Evolutionary conservation across 176 grass and related monocot species (phyloP), one percentile per base, ranked within the genome.

Genomic region (Calamus simplicifolius): DNA sequence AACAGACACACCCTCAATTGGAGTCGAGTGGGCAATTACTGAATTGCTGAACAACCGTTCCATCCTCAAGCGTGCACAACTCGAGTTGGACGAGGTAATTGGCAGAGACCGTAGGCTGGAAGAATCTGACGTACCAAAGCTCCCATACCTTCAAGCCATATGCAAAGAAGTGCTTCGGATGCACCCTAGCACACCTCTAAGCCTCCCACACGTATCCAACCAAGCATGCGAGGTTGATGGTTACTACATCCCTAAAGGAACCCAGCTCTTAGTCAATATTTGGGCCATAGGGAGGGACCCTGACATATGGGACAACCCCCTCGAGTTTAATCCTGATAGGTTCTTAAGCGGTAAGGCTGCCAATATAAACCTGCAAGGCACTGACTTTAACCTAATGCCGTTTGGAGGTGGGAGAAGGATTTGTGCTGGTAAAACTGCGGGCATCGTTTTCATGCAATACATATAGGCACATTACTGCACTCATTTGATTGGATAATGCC

Each of bases 151-250:
- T 5, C 26, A 31, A 38, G 64, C 65, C 4, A 69, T 77, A 18
- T 51, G 58, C 56, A 69, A 69, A 62, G 74, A 77, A 58, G 61
- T 38, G 19, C 62, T 69, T 2, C 64, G 74, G 0, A 62, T 68
- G 58, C 74, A 77, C 55, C 74, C 74, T 30, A 62, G 64, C 3
- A 77, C 65, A 3, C 74, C 64, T 54, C 74, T 77, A 18, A 63
- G 58, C 19, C 74, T 77, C 18, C 74, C 65, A 0, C 29, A 58
- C 19, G 28, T 77, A 25, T 62, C 64, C 64, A 56, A 55, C 6
- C 56, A 69, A 52, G 43, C 35, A 16, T 77, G 74, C 5, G 74
- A 77, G 56, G 59, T 67, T 12, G 26, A 77, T 12, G 65, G 74
- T n/a, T 77, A 77, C 43, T 4, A 62, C 27, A 63, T 77, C 17